phyloP scores from a whole-genome alignment of 2,329 filamentous ascomycete genomes.

The Bipolaris cookei region DNA sequence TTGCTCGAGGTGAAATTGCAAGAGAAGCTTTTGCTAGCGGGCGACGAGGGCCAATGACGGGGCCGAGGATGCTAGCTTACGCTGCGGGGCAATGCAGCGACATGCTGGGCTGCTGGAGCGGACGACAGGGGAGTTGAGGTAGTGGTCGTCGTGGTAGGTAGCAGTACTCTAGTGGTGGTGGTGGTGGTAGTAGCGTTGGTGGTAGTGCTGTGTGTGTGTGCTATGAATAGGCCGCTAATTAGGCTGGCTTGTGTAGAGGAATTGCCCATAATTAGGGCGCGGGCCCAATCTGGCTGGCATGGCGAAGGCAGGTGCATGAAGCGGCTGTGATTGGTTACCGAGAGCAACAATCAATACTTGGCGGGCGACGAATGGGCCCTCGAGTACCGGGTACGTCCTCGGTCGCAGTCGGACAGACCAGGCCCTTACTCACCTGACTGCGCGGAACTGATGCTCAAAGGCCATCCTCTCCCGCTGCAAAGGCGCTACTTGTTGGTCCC shows the following conservation, averaged over 20 bases:
- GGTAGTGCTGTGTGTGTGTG: slow-evolving; percentile 2
- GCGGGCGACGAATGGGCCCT: slow-evolving; percentile 44
- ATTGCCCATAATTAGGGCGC: slow-evolving; percentile 44
- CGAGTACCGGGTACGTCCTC: slow-evolving; percentile 37
- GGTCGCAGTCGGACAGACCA: slow-evolving; percentile 11
- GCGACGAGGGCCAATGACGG: slow-evolving; percentile 34
- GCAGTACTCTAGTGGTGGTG: no score
- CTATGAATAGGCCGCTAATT: slow-evolving; percentile 47
- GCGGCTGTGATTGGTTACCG: slow-evolving; percentile 44
- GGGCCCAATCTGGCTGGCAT: not conserved
- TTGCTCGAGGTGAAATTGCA: slow-evolving; percentile 41
- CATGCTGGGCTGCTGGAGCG: slow-evolving; percentile 29
- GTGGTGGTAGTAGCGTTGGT: not conserved
- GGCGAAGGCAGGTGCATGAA: slow-evolving; percentile 9
- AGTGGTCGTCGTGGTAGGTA: no score
- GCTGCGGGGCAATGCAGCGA: slow-evolving; percentile 26
- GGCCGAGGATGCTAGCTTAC: slow-evolving; percentile 29
- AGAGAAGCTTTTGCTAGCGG: slow-evolving; percentile 47
- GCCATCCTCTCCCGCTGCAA: slow-evolving; percentile 10
- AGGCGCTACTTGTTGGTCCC: slow-evolving; percentile 21
- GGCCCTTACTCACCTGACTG: slow-evolving; percentile 44
- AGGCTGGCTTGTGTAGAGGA: slow-evolving; percentile 16
- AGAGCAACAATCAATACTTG: slow-evolving; percentile 43
- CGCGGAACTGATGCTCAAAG: slow-evolving; percentile 31
- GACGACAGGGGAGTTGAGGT: no score